These are phyloP conservation scores for Jatropha podagrica DNA, from an alignment of 441 rosid species.

Conservation along the genomic window DNA sequence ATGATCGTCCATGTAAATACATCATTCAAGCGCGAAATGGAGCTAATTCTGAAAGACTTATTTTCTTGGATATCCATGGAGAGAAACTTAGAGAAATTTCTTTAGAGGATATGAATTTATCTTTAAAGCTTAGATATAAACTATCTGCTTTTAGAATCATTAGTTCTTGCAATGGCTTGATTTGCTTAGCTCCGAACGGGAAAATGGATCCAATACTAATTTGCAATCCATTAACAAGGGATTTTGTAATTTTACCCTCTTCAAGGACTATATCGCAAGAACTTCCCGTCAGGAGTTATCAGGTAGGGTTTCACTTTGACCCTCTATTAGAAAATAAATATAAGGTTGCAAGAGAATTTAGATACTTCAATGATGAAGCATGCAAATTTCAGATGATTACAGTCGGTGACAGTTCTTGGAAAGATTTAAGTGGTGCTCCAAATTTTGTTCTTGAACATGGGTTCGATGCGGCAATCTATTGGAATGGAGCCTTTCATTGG, in stretches of 20 bases:
- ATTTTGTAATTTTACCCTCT: slow-evolving; percentile 14
- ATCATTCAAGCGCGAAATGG: background rate
- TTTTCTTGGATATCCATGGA: slow-evolving; percentile 9
- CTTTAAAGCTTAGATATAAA: background rate
- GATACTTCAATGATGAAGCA: background rate
- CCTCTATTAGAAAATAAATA: background rate
- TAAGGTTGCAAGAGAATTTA: slow-evolving; percentile 14
- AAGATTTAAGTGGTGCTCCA: background rate
- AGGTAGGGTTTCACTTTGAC: slow-evolving; percentile 20
- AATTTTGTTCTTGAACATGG: background rate
- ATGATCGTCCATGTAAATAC: background rate
- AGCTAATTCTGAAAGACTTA: background rate
- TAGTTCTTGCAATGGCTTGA: slow-evolving; percentile 19
- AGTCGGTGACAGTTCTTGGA: slow-evolving; percentile 21
- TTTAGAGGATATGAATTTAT: slow-evolving; percentile 5
- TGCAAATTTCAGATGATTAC: slow-evolving; percentile 16
- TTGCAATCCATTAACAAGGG: slow-evolving; percentile 21
- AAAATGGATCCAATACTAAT: slow-evolving; percentile 15
- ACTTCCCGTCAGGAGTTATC: slow-evolving; percentile 5
- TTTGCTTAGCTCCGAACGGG: slow-evolving; percentile 13
- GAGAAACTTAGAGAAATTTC: background rate
- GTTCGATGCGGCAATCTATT: slow-evolving; percentile 6
- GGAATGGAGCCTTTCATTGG: slow-evolving; percentile 23
- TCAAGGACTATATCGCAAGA: background rate
- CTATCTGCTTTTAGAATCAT: background rate